These are phyloP conservation scores for Cryomyces minteri DNA, from an alignment of 495 filamentous ascomycete genomes.

Conservation along the genomic window DNA sequence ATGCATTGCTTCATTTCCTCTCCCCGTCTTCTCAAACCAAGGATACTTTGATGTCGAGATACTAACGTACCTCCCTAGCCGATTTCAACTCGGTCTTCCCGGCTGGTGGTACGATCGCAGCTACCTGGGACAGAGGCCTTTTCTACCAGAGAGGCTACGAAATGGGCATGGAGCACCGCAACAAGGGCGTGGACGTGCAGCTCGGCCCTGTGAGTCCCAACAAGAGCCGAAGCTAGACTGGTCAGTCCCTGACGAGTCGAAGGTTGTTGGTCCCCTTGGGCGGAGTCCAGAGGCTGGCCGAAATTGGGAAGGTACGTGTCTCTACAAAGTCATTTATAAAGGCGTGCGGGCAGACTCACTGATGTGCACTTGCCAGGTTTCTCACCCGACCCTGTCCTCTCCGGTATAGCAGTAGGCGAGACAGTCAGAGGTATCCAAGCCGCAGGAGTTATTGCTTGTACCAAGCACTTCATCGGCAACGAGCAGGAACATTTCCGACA, in stretches of 20 bases:
- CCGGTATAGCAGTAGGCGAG: constrained; percentile 16
- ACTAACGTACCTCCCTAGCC: constrained; percentile 15
- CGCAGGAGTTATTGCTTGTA: constrained; percentile 17
- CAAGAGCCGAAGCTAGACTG: too few relatives aligned
- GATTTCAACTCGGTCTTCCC: constrained; percentile 18
- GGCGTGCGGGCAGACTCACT: background rate
- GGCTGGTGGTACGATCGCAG: constrained; percentile 16
- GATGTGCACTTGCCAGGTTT: constrained; percentile 6
- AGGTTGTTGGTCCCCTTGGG: constrained; percentile 41
- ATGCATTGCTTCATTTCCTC: background rate
- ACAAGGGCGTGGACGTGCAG: constrained; percentile 45
- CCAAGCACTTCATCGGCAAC: constrained; percentile 16
- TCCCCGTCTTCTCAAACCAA: background rate
- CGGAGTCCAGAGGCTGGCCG: constrained; percentile 38
- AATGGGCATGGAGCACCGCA: constrained; percentile 15
- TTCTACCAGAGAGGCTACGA: constrained; percentile 14
- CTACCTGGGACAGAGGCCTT: constrained; percentile 17
- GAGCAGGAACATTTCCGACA: constrained; percentile 51
- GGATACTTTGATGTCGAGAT: too few relatives aligned
- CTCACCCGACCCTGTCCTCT: constrained; percentile 18
- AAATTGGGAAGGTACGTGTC: constrained; percentile 49
- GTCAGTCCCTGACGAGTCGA: too few relatives aligned
- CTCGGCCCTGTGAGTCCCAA: constrained; percentile 47
- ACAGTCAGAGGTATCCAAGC: constrained; percentile 17
- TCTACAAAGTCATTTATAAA: background rate